A percentile compares a stretch with the other conserved stretches of the same genome.
Evolutionary conservation across 371 early-diverging fungal genomes (phyloP).

Genomic region (Apophysomyces variabilis): DNA sequence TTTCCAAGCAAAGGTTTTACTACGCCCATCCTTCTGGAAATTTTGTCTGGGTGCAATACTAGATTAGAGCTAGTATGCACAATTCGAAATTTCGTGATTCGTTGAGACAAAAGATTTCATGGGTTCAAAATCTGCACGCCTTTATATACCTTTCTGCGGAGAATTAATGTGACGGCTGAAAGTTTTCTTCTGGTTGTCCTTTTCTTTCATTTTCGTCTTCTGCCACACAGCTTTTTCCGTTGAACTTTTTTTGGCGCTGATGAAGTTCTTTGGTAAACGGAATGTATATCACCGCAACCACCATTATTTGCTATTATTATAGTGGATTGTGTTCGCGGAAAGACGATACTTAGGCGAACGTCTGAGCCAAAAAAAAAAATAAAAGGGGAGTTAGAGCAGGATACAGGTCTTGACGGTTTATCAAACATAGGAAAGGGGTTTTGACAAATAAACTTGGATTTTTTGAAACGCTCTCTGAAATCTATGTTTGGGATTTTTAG

Average conservation of each 20-base stretch:
- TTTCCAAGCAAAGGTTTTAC: constrained; percentile 7
- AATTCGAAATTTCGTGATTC: constrained; percentile 2
- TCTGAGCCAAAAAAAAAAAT: constrained; percentile 2
- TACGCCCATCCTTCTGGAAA: not conserved
- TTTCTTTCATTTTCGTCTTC: not conserved
- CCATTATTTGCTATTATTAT: not conserved
- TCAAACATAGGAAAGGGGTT: too few relatives aligned
- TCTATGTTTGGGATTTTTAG: too few relatives aligned
- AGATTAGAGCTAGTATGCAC: constrained; percentile 2
- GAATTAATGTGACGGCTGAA: not conserved
- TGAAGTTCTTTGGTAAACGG: constrained; percentile 1
- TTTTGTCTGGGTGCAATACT: constrained; percentile 4
- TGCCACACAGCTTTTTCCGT: not conserved
- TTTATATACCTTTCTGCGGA: not conserved
- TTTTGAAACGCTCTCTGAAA: too few relatives aligned
- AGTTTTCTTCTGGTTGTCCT: not conserved
- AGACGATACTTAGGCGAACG: constrained; percentile 6
- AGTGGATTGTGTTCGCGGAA: constrained; percentile 1
- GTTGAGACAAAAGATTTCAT: not conserved
- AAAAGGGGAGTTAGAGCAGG: not conserved
- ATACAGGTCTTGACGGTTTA: too few relatives aligned
- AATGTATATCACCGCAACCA: constrained; percentile 1
- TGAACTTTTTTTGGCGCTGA: not conserved
- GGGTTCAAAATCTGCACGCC: not conserved
- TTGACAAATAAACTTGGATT: too few relatives aligned